Evolutionary conservation across 768 basidiomycete species (phyloP).

Genomic region (Cystobasidium onofrii): DNA sequence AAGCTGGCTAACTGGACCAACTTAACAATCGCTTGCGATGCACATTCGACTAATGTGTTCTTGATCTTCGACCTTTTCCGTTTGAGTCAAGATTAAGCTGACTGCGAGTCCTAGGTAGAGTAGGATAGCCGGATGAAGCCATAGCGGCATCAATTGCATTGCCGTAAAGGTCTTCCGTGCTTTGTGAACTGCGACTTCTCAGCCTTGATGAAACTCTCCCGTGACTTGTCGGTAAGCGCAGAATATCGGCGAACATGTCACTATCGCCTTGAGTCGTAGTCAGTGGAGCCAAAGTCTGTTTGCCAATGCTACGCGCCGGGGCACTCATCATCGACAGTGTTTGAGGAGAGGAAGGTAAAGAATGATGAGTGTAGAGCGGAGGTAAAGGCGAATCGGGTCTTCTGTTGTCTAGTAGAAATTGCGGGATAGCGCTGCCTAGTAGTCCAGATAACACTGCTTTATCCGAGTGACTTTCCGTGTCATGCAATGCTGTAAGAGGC

Average conservation of each 20-base stretch:
- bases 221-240: too few relatives aligned
- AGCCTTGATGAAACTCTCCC: background rate
- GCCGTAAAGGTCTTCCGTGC: background rate
- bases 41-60: background rate
- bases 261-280: too few relatives aligned
- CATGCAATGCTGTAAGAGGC: background rate
- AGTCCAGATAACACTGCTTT: background rate
- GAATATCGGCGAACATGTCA: too few relatives aligned
- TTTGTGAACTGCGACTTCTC: background rate
- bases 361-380: background rate
- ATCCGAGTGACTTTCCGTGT: background rate
- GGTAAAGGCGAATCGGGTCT: background rate
- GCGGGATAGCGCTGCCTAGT: background rate
- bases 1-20: too few relatives aligned
- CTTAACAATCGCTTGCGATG: too few relatives aligned
- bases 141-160: background rate
- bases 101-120: background rate
- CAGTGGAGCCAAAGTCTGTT: too few relatives aligned
- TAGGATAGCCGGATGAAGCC: background rate
- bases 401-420: background rate
- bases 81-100: background rate
- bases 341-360: background rate
- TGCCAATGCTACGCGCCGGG: too few relatives aligned
- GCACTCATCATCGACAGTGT: background rate
- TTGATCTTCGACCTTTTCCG: background rate